These are phyloP conservation scores for Lophium mytilinum DNA, from an alignment of 495 filamentous ascomycete species.

Conservation along the genomic window DNA sequence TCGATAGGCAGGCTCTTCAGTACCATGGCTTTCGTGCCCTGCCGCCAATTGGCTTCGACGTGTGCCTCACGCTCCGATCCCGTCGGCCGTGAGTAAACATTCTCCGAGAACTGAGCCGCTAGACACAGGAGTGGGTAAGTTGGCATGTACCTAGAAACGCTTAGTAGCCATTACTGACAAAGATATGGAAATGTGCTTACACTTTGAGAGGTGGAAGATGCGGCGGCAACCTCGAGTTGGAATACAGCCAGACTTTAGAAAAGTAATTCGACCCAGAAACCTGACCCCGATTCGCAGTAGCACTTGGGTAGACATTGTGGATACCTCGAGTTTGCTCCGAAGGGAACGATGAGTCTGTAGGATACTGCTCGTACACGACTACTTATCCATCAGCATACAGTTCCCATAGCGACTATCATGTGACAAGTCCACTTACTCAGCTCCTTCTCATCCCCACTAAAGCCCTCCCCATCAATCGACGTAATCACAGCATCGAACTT, in stretches of 20 bases:
- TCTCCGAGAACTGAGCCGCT: conserved; percentile 64
- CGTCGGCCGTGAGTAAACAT: conserved; percentile 57
- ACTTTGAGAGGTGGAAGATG: conserved; percentile 56
- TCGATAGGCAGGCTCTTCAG: conserved; percentile 70
- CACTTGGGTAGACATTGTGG: conserved; percentile 7
- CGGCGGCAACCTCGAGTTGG: conserved; percentile 67
- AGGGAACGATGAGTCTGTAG: conserved; percentile 1
- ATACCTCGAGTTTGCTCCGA: background rate
- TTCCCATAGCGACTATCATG: conserved; percentile 17
- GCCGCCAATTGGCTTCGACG: conserved; percentile 57
- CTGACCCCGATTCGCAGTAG: conserved; percentile 12
- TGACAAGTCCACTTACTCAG: conserved; percentile 39
- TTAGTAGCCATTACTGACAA: background rate
- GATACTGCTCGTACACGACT: background rate
- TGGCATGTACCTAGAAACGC: conserved; percentile 48
- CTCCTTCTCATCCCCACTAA: conserved; percentile 54
- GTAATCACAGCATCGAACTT: conserved; percentile 32
- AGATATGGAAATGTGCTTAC: conserved; percentile 36
- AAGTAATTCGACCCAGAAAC: conserved; percentile 50
- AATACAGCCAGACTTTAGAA: conserved; percentile 67
- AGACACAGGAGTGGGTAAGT: conserved; percentile 66
- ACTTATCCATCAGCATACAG: background rate
- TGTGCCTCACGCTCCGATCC: conserved; percentile 53
- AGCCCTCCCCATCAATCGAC: conserved; percentile 54
- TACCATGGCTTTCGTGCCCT: conserved; percentile 75